Evolutionary conservation across 2,329 filamentous ascomycete species (phyloP).

Genomic region (Sclerotinia borealis): DNA sequence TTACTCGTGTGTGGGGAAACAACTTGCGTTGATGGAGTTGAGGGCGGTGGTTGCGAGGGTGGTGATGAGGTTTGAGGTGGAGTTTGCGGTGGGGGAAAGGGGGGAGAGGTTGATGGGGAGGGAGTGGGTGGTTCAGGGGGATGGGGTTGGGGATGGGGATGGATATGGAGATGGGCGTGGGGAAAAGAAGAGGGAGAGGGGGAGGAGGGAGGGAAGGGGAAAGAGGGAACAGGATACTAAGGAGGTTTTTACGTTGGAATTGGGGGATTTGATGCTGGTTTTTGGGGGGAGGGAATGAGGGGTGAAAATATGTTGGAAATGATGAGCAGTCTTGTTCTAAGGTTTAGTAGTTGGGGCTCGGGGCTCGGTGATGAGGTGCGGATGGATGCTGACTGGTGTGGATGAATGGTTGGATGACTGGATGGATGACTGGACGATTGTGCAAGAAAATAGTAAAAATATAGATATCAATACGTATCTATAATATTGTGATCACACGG

Average conservation of each 20-base stretch:
- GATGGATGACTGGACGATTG: no score
- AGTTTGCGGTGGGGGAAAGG: not conserved
- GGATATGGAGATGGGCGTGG: not conserved
- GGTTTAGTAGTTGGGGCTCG: no score
- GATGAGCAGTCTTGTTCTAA: no score
- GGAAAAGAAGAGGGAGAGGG: not conserved
- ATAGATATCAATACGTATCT: no score
- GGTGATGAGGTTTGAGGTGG: not conserved
- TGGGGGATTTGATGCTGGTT: not conserved
- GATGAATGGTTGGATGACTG: no score
- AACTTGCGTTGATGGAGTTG: slow-evolving; percentile 32
- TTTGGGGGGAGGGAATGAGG: not conserved
- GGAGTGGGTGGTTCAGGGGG: not conserved
- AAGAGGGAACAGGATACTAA: not conserved
- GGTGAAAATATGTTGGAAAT: no score
- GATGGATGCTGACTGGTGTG: no score
- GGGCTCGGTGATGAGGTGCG: no score
- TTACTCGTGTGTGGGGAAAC: slow-evolving; percentile 31
- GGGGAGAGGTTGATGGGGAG: not conserved
- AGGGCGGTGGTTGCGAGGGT: slow-evolving; percentile 23
- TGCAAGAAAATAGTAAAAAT: no score
- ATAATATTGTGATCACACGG: no score
- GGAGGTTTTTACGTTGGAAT: not conserved
- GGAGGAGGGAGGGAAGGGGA: no score
- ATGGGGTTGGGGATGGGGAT: no score